Evolutionary conservation across 2,329 filamentous ascomycete genomes (phyloP).

Genomic region (Albifimbria verrucaria): DNA sequence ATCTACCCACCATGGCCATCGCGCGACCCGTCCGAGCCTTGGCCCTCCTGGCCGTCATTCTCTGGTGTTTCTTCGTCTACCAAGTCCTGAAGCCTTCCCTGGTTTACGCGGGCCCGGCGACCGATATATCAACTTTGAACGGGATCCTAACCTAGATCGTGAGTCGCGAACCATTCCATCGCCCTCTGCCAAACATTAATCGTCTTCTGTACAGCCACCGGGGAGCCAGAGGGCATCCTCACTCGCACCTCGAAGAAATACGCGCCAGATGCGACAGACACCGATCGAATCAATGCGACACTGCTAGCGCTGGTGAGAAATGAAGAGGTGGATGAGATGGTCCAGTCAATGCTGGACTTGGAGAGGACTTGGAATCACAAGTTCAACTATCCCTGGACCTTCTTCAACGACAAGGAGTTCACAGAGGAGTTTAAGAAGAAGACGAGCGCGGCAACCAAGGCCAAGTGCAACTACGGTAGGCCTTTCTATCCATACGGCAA

Average conservation of each 20-base stretch:
- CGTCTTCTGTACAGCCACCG: conserved; percentile 58
- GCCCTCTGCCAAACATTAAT: conserved; percentile 12
- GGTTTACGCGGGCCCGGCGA: conserved; percentile 39
- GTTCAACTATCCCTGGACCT: conserved; percentile 99
- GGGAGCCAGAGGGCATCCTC: conserved; percentile 76
- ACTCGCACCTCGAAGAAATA: conserved; percentile 75
- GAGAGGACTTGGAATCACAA: conserved; percentile 97
- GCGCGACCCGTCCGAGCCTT: conserved; percentile 81
- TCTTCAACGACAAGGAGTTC: conserved; percentile 96
- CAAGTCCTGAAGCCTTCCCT: conserved; percentile 64
- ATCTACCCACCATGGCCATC: conserved; percentile 76
- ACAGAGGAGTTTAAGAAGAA: conserved; percentile 85
- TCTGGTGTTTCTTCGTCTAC: conserved; percentile 77
- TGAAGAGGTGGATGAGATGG: conserved; percentile 77
- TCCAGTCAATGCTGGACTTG: conserved; percentile 85
- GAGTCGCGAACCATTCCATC: too few species aligned
- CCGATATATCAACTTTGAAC: conserved; percentile 57
- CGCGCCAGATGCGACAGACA: conserved; percentile 68
- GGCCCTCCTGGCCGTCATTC: conserved; percentile 64
- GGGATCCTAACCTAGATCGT: conserved; percentile 88
- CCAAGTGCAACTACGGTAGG: conserved; percentile 79
- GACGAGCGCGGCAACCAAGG: conserved; percentile 81
- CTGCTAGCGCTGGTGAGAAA: conserved; percentile 90
- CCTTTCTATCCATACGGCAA: conserved; percentile 2
- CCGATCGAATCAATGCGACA: conserved; percentile 88